Evolutionary conservation across 495 filamentous ascomycete genomes (phyloP).

Genomic region (Hypoxylon intermedium): DNA sequence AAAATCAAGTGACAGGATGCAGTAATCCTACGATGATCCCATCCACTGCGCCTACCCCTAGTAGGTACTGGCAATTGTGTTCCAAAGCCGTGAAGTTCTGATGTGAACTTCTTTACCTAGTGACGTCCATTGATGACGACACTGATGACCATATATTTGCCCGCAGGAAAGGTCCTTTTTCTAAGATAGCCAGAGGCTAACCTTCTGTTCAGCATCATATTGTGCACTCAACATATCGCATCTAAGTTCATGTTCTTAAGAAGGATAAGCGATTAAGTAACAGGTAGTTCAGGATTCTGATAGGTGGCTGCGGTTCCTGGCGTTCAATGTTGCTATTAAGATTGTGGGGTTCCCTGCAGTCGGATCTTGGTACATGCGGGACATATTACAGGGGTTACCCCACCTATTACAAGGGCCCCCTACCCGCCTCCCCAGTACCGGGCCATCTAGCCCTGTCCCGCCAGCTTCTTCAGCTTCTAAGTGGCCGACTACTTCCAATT

Average conservation of each 20-base stretch:
- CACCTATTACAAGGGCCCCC: conserved; percentile 6
- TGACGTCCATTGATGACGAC: too few relatives aligned
- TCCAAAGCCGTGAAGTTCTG: too few relatives aligned
- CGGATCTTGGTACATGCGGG: conserved; percentile 3
- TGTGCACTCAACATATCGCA: too few relatives aligned
- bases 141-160: too few relatives aligned
- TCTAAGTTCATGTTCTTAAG: background rate
- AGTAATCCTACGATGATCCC: too few relatives aligned
- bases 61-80: too few relatives aligned
- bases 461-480: conserved; percentile 10
- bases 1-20: too few relatives aligned
- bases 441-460: conserved; percentile 11
- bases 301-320: background rate
- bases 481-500: conserved; percentile 23
- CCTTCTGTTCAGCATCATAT: too few relatives aligned
- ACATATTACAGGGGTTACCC: conserved; percentile 15
- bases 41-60: too few relatives aligned
- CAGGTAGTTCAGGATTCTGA: background rate
- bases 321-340: conserved; percentile 1
- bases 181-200: too few relatives aligned
- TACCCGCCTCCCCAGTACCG: conserved; percentile 11
- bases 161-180: too few relatives aligned
- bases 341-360: conserved; percentile 9
- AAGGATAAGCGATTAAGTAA: background rate
- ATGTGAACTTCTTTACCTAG: too few relatives aligned